Base-by-base conservation (phyloP, 2,329 filamentous ascomycete genomes). In the Chrysosporium keratinophilum region DNA sequence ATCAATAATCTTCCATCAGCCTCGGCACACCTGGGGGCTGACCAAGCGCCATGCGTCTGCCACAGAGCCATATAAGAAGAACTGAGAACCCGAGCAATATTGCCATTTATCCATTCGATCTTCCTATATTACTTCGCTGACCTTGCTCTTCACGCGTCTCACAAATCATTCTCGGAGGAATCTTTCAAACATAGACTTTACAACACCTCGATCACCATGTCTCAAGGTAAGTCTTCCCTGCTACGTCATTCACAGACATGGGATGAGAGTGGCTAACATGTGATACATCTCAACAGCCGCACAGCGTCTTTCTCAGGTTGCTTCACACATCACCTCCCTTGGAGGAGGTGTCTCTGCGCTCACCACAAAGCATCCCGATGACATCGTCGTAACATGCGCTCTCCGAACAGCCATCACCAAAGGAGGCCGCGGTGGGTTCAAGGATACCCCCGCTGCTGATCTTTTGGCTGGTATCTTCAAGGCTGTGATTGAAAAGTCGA, bases 391-490 rank as follows among this genome's bases (percentile, higher is more conserved):
- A 58, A 97, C 93, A 58, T 88, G 87, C 61, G 88, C 87, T 62
- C 87, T 96, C 65, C 88, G 93, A 64, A 95, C 88, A 14, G 82
- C 93, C 64, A 83, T 97, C 71, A 95, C 89, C 61, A 94, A 88
- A 72, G 91, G 89, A 62, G 89, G 90, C 65, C 90, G 89, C 74
- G 93, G 93, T 62, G 85, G 83, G 48, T 93, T 98, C 79, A 97
- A 97, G 77, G 93, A 97, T 73, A 97, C 93, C 7, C 78, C 82
- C 53, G 87, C 87, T 5, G 81, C 88, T 40, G 91, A 97, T 71
- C 78, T 97, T 58, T 83, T 97, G 64, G 82, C 83, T 49, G 88
- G 88, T 62, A 84, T 88, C 45, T 84, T 97, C 72, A 85, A 83
- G 72, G 83, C 83, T 56, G 76, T 97, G 60, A 78, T 97, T 67